Base-by-base conservation (phyloP, 371 early-diverging fungal genomes). In the Rhizopus microsporus region DNA sequence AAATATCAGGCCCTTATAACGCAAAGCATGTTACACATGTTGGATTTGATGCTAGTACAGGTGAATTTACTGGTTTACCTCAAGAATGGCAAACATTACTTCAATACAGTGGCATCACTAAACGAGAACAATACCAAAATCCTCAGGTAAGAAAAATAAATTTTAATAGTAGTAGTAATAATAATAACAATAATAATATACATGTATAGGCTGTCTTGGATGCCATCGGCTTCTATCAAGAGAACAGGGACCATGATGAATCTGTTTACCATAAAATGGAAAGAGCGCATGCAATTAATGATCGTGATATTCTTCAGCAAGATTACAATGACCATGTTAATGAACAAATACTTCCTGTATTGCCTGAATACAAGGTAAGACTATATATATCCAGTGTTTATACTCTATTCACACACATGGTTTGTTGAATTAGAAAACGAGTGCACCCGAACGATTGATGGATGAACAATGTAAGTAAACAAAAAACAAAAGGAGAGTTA, bases 1-100 rank as follows among this genome's bases (percentile, higher is more conserved):
- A 91, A 67, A 98, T 98, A 55, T 96, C 96, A 5, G 88, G 91
- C 10, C 98, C 98, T 10, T 98, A 94, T 74, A 97, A 97, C 69
- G 93, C 97, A 10, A 90, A 94, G 38, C 98, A 98, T 72, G 82
- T 96, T 57, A 95, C 95, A 10, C 99, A 95, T 67, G 95, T 94
- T 60, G 96, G 96, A 6, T 93, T 91, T 70, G 88, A 93, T 77
- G 80, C 88, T 17, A 88, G 89, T 44, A 92, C 96, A n/a, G 95
- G 95, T 59, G 93, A 92, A 76, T 94, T 94, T 62, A 93, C 93
- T 46, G 98, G 98, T 15, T 68, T 98, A 49, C 98, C 98, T 33
- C 84, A 88, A 61, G 94, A 94, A 69, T 98, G 98, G 98, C 91
- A 94, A 51, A 80, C 83, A 30, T 74, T 98, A 63, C 81, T 98